Conservation (phyloP, 176 grass and related monocot species). For the Lolium perenne region DNA sequence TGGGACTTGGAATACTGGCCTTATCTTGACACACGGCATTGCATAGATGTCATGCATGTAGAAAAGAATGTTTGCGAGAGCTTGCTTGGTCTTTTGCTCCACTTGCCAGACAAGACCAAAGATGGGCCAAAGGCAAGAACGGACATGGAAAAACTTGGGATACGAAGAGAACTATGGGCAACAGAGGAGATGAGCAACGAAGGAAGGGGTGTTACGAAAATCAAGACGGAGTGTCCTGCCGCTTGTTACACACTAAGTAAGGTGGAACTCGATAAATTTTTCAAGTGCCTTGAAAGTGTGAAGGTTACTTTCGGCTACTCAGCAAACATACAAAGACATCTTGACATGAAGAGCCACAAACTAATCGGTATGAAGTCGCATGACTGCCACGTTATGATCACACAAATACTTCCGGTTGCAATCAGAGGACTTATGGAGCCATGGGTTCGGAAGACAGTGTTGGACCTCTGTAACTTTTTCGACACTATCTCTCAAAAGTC, state of each 20-base stretch:
- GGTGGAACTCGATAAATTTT: not conserved
- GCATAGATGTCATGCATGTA: conserved; percentile 6
- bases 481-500: conserved; percentile 17
- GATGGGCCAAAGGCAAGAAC: not conserved
- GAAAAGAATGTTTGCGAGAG: conserved; percentile 2
- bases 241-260: conserved; percentile 12
- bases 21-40: not conserved
- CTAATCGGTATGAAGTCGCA: not conserved
- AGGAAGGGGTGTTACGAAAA: not conserved
- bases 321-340: not conserved
- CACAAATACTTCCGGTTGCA: not conserved
- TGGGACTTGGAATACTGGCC: not conserved
- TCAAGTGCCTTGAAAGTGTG: not conserved
- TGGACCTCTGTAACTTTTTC: conserved; percentile 10
- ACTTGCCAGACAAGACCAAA: not conserved
- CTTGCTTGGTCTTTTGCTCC: not conserved
- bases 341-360: conserved; percentile 12
- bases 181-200: not conserved
- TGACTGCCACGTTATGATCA: not conserved
- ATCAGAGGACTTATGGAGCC: conserved; percentile 3
- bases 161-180: not conserved
- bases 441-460: not conserved
- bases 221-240: not conserved
- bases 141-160: not conserved
- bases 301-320: not conserved